Base-by-base conservation (phyloP, 352 stramenopile species). In the Globisporangium emineosum region DNA sequence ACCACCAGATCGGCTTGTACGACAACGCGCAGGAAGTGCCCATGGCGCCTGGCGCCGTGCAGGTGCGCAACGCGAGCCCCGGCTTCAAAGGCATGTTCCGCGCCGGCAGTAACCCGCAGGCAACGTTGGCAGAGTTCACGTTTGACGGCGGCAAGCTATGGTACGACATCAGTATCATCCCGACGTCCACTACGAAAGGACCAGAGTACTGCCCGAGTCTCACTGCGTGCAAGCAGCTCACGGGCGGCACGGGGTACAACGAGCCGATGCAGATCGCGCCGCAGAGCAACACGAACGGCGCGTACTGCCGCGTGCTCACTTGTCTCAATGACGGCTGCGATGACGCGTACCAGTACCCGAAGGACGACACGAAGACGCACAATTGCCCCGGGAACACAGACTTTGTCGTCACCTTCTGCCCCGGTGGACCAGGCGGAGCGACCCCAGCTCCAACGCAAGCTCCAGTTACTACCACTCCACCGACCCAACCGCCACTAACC, bases 261-360 rank as follows among this genome's bases (percentile, higher is more conserved):
- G 72, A 73, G 19, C 73, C 77, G 15, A 81, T 86, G 27, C 73
- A 80, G 53, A 79, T 84, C 58, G 66, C 70, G 1, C 76, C 76
- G 25, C 67, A 67, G 54, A 67, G 68, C 4, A 66, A 57, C 42
- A 78, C 69, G 1, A 69, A 82, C 45, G 75, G 77, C 43, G 60
- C 57, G 19, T 23, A 69, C 52, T 81, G 73, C 68, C 65, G 67
- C 2, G 49, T 57, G n/a, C 65, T 81, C 27, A 72, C 68, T 23
- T 84, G 76, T 56, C 59, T 71, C 33, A 30, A 61, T 13, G 73
- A 83, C 33, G 76, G 75, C 17, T 93, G 83, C 47, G 58, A 70
- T 1, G 83, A 91, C 40, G 83, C 71, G 3, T 90, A 93, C 55
- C 69, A 78, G 27, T 88, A 75, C 65, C 83, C 81, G 4, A 72